Conservation (phyloP, 2,329 filamentous ascomycete species). For the Herpotrichia juniperi region DNA sequence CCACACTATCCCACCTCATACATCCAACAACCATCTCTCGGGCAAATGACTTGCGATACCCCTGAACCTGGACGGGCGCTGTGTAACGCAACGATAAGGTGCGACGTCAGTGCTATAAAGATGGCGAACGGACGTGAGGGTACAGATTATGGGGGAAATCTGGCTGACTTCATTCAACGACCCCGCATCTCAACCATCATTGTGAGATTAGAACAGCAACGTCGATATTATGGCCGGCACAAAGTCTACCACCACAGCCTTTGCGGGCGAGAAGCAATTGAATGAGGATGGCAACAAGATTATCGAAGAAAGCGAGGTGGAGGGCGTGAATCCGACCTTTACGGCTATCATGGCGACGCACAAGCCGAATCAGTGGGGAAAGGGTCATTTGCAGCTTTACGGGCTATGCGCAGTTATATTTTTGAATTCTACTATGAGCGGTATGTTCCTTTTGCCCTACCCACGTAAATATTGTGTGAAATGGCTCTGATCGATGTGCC, state of each 20-base stretch:
- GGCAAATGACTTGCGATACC: slow-evolving; percentile 11
- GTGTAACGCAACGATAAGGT: slow-evolving; percentile 22
- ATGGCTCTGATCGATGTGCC: neutral
- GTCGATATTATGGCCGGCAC: slow-evolving; percentile 12
- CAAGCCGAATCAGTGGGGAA: slow-evolving; percentile 30
- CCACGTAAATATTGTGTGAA: neutral
- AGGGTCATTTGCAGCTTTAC: slow-evolving; percentile 29
- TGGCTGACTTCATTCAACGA: slow-evolving; percentile 5
- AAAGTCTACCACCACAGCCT: slow-evolving; percentile 6
- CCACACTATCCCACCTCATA: slow-evolving; percentile 3
- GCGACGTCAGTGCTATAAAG: slow-evolving; percentile 21
- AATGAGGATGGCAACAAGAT: slow-evolving; percentile 25
- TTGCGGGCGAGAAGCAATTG: slow-evolving; percentile 18
- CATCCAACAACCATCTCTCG: slow-evolving; percentile 6
- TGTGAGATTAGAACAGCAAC: neutral
- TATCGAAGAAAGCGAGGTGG: slow-evolving; percentile 18
- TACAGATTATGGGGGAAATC: neutral
- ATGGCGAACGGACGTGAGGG: slow-evolving; percentile 8
- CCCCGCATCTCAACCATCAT: slow-evolving; percentile 10
- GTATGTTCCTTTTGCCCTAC: slow-evolving; percentile 20
- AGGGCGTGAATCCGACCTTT: slow-evolving; percentile 22
- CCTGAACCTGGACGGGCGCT: neutral
- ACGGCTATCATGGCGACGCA: slow-evolving; percentile 27
- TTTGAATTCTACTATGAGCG: slow-evolving; percentile 49
- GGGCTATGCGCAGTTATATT: slow-evolving; percentile 41